These are phyloP conservation scores for Physcia stellaris DNA, from an alignment of 495 filamentous ascomycete genomes.

Conservation along the genomic window DNA sequence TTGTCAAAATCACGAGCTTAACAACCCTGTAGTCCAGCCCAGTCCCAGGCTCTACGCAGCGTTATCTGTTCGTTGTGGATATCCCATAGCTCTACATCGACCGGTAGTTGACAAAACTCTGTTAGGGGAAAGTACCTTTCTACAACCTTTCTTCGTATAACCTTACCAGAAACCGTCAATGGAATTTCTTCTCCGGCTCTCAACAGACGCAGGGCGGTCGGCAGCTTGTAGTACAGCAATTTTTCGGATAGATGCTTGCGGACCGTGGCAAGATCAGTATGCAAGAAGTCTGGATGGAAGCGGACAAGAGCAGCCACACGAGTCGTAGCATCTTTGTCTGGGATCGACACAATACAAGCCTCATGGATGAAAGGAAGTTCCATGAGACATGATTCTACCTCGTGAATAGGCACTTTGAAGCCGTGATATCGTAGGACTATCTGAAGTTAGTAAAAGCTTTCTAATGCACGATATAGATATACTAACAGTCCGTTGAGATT, in stretches of 20 bases:
- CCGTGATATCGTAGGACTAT: background rate
- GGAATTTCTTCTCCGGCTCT: background rate
- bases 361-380: constrained; percentile 5
- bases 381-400: constrained; percentile 6
- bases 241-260: background rate
- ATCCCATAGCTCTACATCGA: background rate
- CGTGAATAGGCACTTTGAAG: constrained; percentile 5
- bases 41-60: background rate
- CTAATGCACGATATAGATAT: background rate
- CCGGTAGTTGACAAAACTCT: background rate
- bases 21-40: background rate
- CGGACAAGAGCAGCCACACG: background rate
- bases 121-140: background rate
- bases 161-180: background rate
- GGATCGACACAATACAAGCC: constrained; percentile 4
- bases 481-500: constrained; percentile 8
- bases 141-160: background rate
- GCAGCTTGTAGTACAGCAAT: background rate
- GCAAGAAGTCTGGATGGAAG: background rate
- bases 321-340: constrained; percentile 1
- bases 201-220: background rate
- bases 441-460: background rate
- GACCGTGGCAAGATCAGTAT: background rate
- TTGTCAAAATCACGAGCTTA: no score
- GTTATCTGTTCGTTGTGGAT: background rate